Evolutionary conservation across 2,329 filamentous ascomycete genomes (phyloP).

Genomic region (Lachnellula suecica): DNA sequence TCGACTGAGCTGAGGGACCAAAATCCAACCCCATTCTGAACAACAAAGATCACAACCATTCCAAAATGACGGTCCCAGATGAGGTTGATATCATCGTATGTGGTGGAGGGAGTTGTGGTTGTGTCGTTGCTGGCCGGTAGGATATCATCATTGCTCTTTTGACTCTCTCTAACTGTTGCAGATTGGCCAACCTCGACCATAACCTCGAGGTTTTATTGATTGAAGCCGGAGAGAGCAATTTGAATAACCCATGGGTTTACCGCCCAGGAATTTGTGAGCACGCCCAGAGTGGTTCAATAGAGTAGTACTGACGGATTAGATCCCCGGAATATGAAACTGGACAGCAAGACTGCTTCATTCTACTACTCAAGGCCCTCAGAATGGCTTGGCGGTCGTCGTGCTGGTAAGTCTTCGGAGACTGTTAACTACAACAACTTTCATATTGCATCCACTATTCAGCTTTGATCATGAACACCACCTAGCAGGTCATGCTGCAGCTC

Average conservation of each 20-base stretch:
- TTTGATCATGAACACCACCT: constrained; percentile 36
- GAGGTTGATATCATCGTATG: constrained; percentile 53
- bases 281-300: constrained; percentile 43
- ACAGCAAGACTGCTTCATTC: constrained; percentile 63
- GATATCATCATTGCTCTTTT: not conserved
- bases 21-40: not conserved
- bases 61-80: constrained; percentile 29
- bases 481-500: not conserved
- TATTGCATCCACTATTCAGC: constrained; percentile 28
- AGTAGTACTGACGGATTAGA: constrained; percentile 25
- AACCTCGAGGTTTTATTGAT: constrained; percentile 48
- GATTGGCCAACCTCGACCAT: constrained; percentile 48
- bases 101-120: constrained; percentile 48
- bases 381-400: constrained; percentile 61
- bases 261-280: constrained; percentile 50
- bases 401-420: constrained; percentile 21
- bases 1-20: too few relatives aligned
- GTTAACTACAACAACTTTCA: not conserved
- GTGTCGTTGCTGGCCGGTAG: constrained; percentile 46
- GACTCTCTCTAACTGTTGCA: constrained; percentile 30
- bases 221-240: constrained; percentile 53
- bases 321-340: constrained; percentile 33
- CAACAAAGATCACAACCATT: not conserved
- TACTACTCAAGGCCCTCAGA: constrained; percentile 60
- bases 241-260: constrained; percentile 48